Evolutionary conservation across 2,329 filamentous ascomycete genomes (phyloP).

Genomic region (Fusarium chuoi): DNA sequence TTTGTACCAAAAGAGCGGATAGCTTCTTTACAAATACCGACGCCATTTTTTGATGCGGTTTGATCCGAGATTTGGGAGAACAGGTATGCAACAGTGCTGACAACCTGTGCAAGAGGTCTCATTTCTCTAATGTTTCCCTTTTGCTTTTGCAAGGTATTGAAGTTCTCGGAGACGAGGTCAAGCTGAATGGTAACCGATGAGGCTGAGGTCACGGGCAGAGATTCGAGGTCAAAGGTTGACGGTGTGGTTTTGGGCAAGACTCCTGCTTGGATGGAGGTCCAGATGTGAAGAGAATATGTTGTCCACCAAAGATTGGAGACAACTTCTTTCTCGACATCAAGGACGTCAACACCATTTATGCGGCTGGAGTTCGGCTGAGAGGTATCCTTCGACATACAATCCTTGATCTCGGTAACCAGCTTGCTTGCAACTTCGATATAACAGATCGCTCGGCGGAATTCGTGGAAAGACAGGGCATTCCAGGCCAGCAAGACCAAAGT

Average conservation of each 20-base stretch:
- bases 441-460: conserved; percentile 49
- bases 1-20: conserved; percentile 43
- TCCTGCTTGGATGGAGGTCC: conserved; percentile 52
- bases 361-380: conserved; percentile 47
- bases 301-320: conserved; percentile 54
- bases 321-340: conserved; percentile 53
- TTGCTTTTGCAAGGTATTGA: conserved; percentile 50
- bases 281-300: conserved; percentile 52
- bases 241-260: conserved; percentile 39
- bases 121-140: conserved; percentile 49
- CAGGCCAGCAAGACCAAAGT: conserved; percentile 51
- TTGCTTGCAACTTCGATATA: conserved; percentile 49
- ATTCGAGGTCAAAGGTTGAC: conserved; percentile 42
- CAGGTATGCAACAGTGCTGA: conserved; percentile 47
- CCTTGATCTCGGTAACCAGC: conserved; percentile 47
- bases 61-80: conserved; percentile 31
- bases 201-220: conserved; percentile 45
- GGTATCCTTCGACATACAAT: conserved; percentile 43
- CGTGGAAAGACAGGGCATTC: conserved; percentile 48
- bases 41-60: conserved; percentile 39
- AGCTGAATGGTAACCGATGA: conserved; percentile 47
- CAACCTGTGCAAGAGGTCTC: conserved; percentile 49
- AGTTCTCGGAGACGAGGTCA: conserved; percentile 51
- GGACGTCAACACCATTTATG: conserved; percentile 55
- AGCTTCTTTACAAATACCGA: conserved; percentile 44